These are phyloP conservation scores for Sugiyamaella valdiviana DNA, from an alignment of 805 yeast species.

Conservation along the genomic window DNA sequence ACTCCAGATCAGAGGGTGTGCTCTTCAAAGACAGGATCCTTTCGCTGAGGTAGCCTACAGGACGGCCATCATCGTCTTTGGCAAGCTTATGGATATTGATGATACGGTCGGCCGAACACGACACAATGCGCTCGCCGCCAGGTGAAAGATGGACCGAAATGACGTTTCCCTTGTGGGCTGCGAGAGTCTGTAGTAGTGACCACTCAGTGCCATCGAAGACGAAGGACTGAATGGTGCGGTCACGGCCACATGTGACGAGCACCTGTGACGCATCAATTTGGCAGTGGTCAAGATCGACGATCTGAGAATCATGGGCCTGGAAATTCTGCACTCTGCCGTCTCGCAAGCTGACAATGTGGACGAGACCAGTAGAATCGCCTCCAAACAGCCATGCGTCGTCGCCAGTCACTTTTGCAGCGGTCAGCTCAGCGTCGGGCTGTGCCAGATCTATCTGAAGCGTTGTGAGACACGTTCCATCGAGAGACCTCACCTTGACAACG, in stretches of 20 bases:
- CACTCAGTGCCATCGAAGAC: slow-evolving; percentile 33
- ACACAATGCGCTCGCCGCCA: slow-evolving; percentile 35
- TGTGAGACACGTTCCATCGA: not conserved
- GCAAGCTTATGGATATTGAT: slow-evolving; percentile 46
- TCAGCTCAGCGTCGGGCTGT: slow-evolving; percentile 2
- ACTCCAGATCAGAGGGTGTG: slow-evolving; percentile 29
- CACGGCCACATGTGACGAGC: slow-evolving; percentile 40
- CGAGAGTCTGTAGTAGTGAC: slow-evolving; percentile 55
- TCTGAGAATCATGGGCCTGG: slow-evolving; percentile 21
- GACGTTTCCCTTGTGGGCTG: slow-evolving; percentile 51
- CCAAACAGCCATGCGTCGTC: slow-evolving; percentile 2
- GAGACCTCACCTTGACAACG: slow-evolving; percentile 1
- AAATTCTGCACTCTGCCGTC: slow-evolving; percentile 1
- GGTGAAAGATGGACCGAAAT: slow-evolving; percentile 32
- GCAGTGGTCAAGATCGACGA: slow-evolving; percentile 17
- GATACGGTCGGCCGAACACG: slow-evolving; percentile 58
- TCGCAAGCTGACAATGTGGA: not conserved
- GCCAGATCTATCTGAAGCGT: not conserved
- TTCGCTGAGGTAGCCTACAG: slow-evolving; percentile 31
- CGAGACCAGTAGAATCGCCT: not conserved
- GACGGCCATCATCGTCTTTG: slow-evolving; percentile 13
- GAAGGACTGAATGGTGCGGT: slow-evolving; percentile 57
- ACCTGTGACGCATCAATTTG: slow-evolving; percentile 4
- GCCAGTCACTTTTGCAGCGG: not conserved
- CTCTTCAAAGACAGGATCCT: slow-evolving; percentile 47